Evolutionary conservation across 1,139 yeast genomes (phyloP).

Genomic region (Protomyces macrosporus): DNA sequence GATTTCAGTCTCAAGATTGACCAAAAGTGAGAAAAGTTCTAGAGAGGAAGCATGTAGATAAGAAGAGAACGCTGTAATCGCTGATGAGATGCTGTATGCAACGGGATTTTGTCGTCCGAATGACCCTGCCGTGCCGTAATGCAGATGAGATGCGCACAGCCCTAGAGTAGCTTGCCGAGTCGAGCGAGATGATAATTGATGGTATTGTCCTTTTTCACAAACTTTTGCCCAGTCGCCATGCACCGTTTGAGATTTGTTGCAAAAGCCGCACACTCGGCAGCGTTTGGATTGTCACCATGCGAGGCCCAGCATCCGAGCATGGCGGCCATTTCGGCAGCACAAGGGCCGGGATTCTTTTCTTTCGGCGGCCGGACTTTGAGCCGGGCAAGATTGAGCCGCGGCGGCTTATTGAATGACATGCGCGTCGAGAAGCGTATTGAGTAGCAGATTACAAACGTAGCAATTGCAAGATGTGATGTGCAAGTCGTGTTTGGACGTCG

Average conservation of each 20-base stretch:
- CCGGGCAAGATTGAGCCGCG: constrained; percentile 21
- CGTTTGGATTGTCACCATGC: constrained; percentile 27
- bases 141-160: too few relatives aligned
- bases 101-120: too few relatives aligned
- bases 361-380: constrained; percentile 26
- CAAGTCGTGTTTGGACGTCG: too few relatives aligned
- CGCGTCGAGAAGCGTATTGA: neutral
- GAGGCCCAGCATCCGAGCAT: constrained; percentile 29
- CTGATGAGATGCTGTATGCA: neutral
- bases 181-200: constrained; percentile 29
- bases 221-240: constrained; percentile 24
- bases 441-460: too few relatives aligned
- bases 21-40: constrained; percentile 1
- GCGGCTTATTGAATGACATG: constrained; percentile 15
- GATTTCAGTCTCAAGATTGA: constrained; percentile 82
- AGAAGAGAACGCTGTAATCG: neutral
- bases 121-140: too few relatives aligned
- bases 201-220: constrained; percentile 26
- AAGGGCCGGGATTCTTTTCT: constrained; percentile 26
- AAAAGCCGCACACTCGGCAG: constrained; percentile 25
- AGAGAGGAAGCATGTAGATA: too few relatives aligned
- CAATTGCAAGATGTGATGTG: too few relatives aligned
- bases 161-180: constrained; percentile 26
- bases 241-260: constrained; percentile 26
- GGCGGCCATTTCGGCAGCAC: constrained; percentile 30